Evolutionary conservation across 2,329 filamentous ascomycete species (phyloP).

Genomic region (Claviceps pazoutovae): DNA sequence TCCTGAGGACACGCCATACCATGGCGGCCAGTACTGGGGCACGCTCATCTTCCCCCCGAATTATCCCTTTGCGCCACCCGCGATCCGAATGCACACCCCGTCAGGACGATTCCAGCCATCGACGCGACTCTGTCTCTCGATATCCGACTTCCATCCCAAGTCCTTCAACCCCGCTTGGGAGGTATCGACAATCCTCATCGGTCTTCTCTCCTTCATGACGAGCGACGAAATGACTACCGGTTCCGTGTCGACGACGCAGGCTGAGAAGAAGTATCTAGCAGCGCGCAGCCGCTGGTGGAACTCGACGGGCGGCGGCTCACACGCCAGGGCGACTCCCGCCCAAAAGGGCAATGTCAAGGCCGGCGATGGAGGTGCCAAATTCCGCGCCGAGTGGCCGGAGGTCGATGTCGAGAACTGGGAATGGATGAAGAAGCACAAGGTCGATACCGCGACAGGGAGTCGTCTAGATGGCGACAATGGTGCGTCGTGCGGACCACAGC

Average conservation of each 20-base stretch:
- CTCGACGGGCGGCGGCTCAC: conserved; percentile 74
- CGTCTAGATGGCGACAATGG: conserved; percentile 35
- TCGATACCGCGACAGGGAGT: conserved; percentile 65
- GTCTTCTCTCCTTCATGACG: conserved; percentile 93
- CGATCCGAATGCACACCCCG: conserved; percentile 98
- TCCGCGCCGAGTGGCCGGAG: conserved; percentile 79
- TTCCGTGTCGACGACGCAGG: conserved; percentile 61
- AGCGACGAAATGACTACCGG: conserved; percentile 98
- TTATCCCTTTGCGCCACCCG: conserved; percentile 92
- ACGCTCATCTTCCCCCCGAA: conserved; percentile 89
- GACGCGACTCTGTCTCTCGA: conserved; percentile 83
- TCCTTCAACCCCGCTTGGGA: conserved; percentile 98
- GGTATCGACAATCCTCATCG: conserved; percentile 89
- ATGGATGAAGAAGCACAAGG: conserved; percentile 74
- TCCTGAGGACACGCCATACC: conserved; percentile 84
- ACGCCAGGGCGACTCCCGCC: conserved; percentile 36
- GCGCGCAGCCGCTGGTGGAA: conserved; percentile 88
- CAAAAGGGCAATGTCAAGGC: conserved; percentile 72
- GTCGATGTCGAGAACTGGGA: conserved; percentile 79
- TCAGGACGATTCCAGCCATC: conserved; percentile 90
- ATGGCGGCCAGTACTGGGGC: conserved; percentile 95
- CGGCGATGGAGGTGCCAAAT: conserved; percentile 85
- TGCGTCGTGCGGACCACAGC: conserved; percentile 35
- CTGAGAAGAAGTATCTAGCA: conserved; percentile 67
- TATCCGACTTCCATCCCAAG: conserved; percentile 95